Base-by-base conservation (phyloP, 306 rosid genomes). In the Quercus gilva region DNA sequence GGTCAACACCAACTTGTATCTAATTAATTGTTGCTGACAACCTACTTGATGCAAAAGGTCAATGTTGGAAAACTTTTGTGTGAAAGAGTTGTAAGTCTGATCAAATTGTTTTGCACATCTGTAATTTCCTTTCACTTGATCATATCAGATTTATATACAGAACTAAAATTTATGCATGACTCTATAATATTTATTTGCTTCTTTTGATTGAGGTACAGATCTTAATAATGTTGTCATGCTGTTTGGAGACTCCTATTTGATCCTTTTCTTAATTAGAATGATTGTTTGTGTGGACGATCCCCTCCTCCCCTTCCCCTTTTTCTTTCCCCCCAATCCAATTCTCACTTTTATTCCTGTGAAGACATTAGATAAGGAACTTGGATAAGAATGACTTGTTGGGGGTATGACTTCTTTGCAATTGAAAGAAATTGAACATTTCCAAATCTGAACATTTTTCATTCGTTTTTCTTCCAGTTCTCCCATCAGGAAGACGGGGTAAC, bases 401-500 rank as follows among this genome's bases (percentile, higher is more conserved):
- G 31, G 43, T 19, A 8, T 67, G 25, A 33, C 17, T 33, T 19
- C 21, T 18, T 35, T 18, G 23, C 52, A 67, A 67, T 19, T 65
- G 49, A 65, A 65, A 31, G 20, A 31, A 65, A 49, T 31, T 35
- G 20, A 21, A 67, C 49, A 67, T 67, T 33, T 67, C 72, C 52
- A 8, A 67, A 67, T 35, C 72, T 33, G 52, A 67, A 49, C 29
- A 13, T 31, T 41, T 10, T 61, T 33, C 57, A 35, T 59, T 35
- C 23, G 56, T 41, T 70, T 79, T 78, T 81, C 70, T 79, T 84
- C 57, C 92, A 96, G 99, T 96, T 96, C 84, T 77, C 97, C 28
- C 43, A 68, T 53, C 88, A 68, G 61, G 97, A 96, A 76, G 87
- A 88, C 49, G 96, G 99, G 73, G 90, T 91, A 35, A 91, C 86